Base-by-base conservation (phyloP, 495 filamentous ascomycete genomes). In the Lasiosphaeria ovina region DNA sequence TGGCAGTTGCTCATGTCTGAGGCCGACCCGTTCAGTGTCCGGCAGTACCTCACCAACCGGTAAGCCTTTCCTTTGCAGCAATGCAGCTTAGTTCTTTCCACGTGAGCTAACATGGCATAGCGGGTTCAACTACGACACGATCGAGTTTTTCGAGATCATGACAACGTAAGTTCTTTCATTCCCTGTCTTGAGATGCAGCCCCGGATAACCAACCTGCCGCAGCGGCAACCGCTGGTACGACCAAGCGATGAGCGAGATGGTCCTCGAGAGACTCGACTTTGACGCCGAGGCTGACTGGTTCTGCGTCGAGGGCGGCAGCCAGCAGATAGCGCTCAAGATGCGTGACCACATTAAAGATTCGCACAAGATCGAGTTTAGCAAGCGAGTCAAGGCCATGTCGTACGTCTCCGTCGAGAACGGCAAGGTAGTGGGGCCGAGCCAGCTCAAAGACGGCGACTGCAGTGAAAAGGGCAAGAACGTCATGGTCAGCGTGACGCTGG, bases 231-330 rank as follows among this genome's bases (percentile, higher is more conserved):
- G 49, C 48, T 58, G 54, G 54, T 65, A 48, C 53, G 75, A 78
- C 57, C 66, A 74, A 55, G 68, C 70, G n/a, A 63, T 69, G 8
- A 61, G 54, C 16, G 75, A 78, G 62, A 63, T 51, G 4, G 64
- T 77, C 12, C 55, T 76, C 9, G 73, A 77, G 33, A 61, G 54
- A 10, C 54, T 77, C 48, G 72, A 73, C n/a, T 57, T 78, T 78
- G 42, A 51, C 51, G 54, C 63, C 38, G 32, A 44, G 5, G 10
- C 38, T 32, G 8, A 54, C 11, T 63, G 61, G 61, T 55, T 24
- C 11, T 59, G 61, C 56, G 40, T 63, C 42, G 16, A 67, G 17
- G 68, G 69, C 34, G 71, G 69, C 16, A 61, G 65, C 8, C 54
- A 51, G 31, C 57, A 58, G 42, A 51, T 72, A 17, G 36, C 59